A percentile compares a stretch with the other conserved stretches of the same genome.
phyloP scores from a whole-genome alignment of 306 rosid genomes.

The Hylodesmum podocarpum region DNA sequence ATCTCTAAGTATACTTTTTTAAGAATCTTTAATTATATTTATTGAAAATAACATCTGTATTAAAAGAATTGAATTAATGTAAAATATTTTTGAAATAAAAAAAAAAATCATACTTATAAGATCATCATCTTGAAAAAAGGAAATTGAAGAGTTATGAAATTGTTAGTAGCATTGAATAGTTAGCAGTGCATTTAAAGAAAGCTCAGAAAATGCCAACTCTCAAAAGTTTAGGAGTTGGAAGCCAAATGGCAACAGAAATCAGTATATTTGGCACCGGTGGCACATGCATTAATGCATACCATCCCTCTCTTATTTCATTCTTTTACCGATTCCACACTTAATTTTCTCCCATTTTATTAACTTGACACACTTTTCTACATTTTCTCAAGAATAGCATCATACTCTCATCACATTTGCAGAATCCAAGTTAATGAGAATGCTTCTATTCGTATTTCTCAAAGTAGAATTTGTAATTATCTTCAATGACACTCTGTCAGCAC shows the following conservation, averaged over 20 bases:
- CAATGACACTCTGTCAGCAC: background rate
- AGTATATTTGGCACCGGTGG: background rate
- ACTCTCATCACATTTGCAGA: background rate
- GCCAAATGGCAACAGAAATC: background rate
- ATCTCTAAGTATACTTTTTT: too few species aligned
- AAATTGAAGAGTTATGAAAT: background rate
- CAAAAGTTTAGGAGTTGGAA: slow-evolving; percentile 1
- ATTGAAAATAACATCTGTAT: too few species aligned
- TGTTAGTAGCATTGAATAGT: background rate
- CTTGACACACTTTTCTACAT: background rate
- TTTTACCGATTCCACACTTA: background rate
- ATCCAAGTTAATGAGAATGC: background rate
- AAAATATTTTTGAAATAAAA: too few species aligned
- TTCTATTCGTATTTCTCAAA: background rate
- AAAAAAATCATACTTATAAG: too few species aligned
- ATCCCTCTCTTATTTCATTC: background rate
- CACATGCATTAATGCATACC: too few species aligned
- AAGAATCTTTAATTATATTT: too few species aligned
- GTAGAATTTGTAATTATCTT: background rate
- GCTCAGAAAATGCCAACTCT: background rate
- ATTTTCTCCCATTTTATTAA: too few species aligned
- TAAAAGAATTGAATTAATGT: too few species aligned
- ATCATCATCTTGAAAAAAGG: too few species aligned
- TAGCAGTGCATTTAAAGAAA: background rate
- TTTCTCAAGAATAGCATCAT: background rate